Conservation (phyloP, 2,329 filamentous ascomycete genomes). For the Didymella glomerata region DNA sequence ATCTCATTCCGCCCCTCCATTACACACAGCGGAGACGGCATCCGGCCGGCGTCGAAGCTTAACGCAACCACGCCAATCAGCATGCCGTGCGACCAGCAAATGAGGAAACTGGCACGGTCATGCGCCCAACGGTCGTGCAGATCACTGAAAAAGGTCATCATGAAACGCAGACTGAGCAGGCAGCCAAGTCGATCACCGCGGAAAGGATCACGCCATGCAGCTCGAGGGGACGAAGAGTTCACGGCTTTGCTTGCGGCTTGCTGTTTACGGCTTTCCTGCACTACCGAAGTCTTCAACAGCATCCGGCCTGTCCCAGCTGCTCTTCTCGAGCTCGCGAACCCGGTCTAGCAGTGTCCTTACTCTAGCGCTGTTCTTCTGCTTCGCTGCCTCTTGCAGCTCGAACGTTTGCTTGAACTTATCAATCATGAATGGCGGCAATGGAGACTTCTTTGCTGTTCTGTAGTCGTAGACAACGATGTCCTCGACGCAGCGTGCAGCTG, state of each 20-base stretch:
- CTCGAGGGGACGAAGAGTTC: slow-evolving; percentile 5
- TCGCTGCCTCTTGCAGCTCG: slow-evolving; percentile 68
- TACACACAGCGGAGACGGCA: slow-evolving; percentile 29
- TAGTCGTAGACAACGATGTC: slow-evolving; percentile 85
- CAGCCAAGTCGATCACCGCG: slow-evolving; percentile 26
- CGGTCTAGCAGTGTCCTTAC: slow-evolving; percentile 61
- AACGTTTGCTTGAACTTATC: slow-evolving; percentile 68
- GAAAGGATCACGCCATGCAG: slow-evolving; percentile 29
- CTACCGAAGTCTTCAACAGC: slow-evolving; percentile 72
- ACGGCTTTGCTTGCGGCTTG: slow-evolving; percentile 1
- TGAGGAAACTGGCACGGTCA: slow-evolving; percentile 43
- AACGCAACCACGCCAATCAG: slow-evolving; percentile 38
- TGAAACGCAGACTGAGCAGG: slow-evolving; percentile 18
- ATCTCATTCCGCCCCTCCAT: slow-evolving; percentile 29
- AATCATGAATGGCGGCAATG: slow-evolving; percentile 68
- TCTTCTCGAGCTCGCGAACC: slow-evolving; percentile 70
- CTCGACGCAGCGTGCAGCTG: slow-evolving; percentile 78
- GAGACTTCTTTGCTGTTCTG: slow-evolving; percentile 62
- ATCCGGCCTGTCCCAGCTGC: slow-evolving; percentile 76
- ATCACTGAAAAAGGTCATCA: slow-evolving; percentile 32
- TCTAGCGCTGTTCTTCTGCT: slow-evolving; percentile 59
- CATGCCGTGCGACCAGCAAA: slow-evolving; percentile 27
- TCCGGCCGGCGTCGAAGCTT: slow-evolving; percentile 41
- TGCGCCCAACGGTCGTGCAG: slow-evolving; percentile 49
- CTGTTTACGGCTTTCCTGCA: slow-evolving; percentile 26